Base-by-base conservation (phyloP, 768 basidiomycete species). In the Phylloporus sp. region DNA sequence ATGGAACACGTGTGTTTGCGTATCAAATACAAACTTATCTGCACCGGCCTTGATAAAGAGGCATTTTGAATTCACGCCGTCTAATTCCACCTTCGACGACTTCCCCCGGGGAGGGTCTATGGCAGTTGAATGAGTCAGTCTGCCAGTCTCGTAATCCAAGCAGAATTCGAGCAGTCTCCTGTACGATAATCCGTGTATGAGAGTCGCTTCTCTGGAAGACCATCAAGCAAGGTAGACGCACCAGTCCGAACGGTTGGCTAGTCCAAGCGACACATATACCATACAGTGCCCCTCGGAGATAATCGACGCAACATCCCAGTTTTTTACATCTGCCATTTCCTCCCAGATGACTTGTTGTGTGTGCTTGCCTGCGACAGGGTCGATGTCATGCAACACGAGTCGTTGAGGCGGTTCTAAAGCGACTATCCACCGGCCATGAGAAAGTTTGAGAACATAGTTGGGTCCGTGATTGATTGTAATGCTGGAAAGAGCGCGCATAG, bases 381-480 rank as follows among this genome's bases (percentile, higher is more conserved):
- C 12, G 18, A 20, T 15, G 9, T 50, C 53, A 3, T 49, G 12
- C 2, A 46, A 20, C 20, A 59, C 39, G 10, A 55, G 41, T 18
- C 27, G 24, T 11, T 20, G 11, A 0, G 0, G 1, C 4, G 3
- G 3, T 20, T 47, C 40, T 15, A 18, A 46, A 3, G 4, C 5
- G 13, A 53, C 4, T 6, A 57, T 1, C 49, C 56, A 57, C 8
- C 47, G 40, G 28, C 56, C 56, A 8, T n/a, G 10, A 36, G 41
- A 57, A 5, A 46, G 27, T 24, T 18, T 18, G 1, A 1, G 26
- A 1, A 20, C 23, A 10, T 18, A 4, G 2, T 12, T 18, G 2
- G 8, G 2, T 38, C 6, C 20, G 4, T 18, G 9, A n/a, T 18
- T 2, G 46, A 56, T 29, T 5, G 1, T 35, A 4, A 15, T 3